These are phyloP conservation scores for Naumovozyma baii DNA, from an alignment of 805 yeast species.

Conservation along the genomic window DNA sequence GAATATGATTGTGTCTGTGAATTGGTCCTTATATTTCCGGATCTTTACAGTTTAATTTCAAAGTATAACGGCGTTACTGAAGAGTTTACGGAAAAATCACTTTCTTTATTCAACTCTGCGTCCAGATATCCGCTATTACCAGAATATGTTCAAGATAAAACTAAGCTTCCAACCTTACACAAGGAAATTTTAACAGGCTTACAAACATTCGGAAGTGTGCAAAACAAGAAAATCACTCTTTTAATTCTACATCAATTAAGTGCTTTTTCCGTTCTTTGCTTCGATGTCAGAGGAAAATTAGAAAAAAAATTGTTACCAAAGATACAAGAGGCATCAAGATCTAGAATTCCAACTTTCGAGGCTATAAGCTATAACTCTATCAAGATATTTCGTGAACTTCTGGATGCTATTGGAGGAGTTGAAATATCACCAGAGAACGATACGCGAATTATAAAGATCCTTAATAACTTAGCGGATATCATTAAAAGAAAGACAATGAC, in stretches of 20 bases:
- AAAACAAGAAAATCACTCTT: slow-evolving; percentile 34
- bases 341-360: slow-evolving; percentile 52
- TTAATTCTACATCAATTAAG: slow-evolving; percentile 45
- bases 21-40: slow-evolving; percentile 44
- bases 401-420: slow-evolving; percentile 30
- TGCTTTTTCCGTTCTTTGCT: slow-evolving; percentile 47
- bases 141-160: slow-evolving; percentile 42
- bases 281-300: slow-evolving; percentile 49
- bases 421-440: slow-evolving; percentile 33
- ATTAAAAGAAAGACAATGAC: slow-evolving; percentile 37
- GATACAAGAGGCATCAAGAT: slow-evolving; percentile 22
- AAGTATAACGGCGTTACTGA: slow-evolving; percentile 27
- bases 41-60: slow-evolving; percentile 34
- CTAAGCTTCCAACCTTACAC: slow-evolving; percentile 57
- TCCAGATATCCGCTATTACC: slow-evolving; percentile 68
- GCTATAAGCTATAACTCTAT: slow-evolving; percentile 46
- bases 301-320: slow-evolving; percentile 41
- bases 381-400: slow-evolving; percentile 31
- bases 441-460: slow-evolving; percentile 36
- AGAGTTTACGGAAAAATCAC: slow-evolving; percentile 37
- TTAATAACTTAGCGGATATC: slow-evolving; percentile 44
- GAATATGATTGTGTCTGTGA: slow-evolving; percentile 56
- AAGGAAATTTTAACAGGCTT: slow-evolving; percentile 44
- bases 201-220: slow-evolving; percentile 19
- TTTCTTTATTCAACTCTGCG: slow-evolving; percentile 53